Percentiles rank a stretch among this genome's conserved stretches.
These are phyloP conservation scores for Boletellus sp. DNA, from an alignment of 1,284 basidiomycete species.

Conservation along the genomic window DNA sequence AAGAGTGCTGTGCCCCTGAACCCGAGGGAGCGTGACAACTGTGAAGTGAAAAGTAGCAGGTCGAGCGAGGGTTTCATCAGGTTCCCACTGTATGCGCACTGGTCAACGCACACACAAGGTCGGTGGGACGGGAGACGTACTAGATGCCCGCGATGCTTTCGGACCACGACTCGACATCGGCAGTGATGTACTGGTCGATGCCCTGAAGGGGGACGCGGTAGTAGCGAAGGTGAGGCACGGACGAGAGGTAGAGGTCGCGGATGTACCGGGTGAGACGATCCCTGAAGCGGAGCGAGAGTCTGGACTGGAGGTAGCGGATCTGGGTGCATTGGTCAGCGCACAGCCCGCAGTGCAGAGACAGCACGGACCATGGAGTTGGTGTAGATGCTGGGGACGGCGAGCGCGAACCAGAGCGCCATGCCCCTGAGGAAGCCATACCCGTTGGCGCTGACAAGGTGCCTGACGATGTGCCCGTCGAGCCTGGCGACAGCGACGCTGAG, in stretches of 20 bases:
- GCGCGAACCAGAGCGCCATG: slow-evolving; percentile 83
- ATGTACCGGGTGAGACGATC: slow-evolving; percentile 89
- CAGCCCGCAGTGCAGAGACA: neutral
- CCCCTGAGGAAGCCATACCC: slow-evolving; percentile 82
- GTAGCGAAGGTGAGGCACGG: slow-evolving; percentile 65
- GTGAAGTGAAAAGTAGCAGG: slow-evolving; percentile 89
- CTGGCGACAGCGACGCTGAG: slow-evolving; percentile 86
- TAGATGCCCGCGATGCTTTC: slow-evolving; percentile 87
- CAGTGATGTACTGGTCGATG: slow-evolving; percentile 89
- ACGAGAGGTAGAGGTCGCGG: slow-evolving; percentile 87
- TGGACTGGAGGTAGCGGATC: slow-evolving; percentile 91
- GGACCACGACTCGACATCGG: slow-evolving; percentile 89
- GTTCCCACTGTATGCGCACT: slow-evolving; percentile 37
- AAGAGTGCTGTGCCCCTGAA: slow-evolving; percentile 76
- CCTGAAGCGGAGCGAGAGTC: slow-evolving; percentile 80
- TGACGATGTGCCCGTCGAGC: slow-evolving; percentile 87
- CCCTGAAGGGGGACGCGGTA: slow-evolving; percentile 75
- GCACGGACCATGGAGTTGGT: slow-evolving; percentile 86
- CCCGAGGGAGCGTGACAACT: slow-evolving; percentile 85
- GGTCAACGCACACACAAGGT: neutral
- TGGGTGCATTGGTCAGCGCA: slow-evolving; percentile 29
- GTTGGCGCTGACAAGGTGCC: slow-evolving; percentile 87
- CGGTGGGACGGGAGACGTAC: slow-evolving; percentile 43
- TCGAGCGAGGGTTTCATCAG: slow-evolving; percentile 90
- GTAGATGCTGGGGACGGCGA: slow-evolving; percentile 91